These are phyloP conservation scores for Umbelopsis sp. DNA, from an alignment of 371 early-diverging fungal species.

Conservation along the genomic window DNA sequence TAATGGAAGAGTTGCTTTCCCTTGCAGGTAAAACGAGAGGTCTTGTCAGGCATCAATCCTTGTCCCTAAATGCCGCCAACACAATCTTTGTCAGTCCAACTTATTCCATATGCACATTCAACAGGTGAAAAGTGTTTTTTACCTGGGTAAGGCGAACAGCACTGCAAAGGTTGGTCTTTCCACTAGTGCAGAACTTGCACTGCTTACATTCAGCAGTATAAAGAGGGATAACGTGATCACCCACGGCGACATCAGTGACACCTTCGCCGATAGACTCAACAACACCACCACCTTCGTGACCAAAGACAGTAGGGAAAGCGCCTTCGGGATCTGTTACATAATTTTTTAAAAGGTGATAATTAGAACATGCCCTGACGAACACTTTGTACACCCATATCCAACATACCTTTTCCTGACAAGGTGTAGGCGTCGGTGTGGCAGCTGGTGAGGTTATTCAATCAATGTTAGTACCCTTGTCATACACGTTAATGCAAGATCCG, in stretches of 20 bases:
- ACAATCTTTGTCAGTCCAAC: not conserved
- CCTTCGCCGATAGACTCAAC: conserved; percentile 97
- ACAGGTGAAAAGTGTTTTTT: conserved; percentile 17
- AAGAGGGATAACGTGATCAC: conserved; percentile 96
- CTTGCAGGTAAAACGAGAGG: conserved; percentile 91
- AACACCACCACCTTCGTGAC: conserved; percentile 95
- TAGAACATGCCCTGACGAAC: not conserved
- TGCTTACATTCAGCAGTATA: conserved; percentile 92
- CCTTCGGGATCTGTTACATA: conserved; percentile 80
- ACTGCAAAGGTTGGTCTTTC: conserved; percentile 96
- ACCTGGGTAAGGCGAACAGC: conserved; percentile 89
- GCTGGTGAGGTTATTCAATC: conserved; percentile 28
- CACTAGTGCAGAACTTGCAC: conserved; percentile 95
- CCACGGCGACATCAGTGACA: conserved; percentile 86
- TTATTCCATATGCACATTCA: not conserved
- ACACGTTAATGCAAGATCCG: not conserved
- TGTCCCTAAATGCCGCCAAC: conserved; percentile 57
- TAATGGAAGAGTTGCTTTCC: conserved; percentile 90
- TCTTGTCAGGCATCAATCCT: conserved; percentile 95
- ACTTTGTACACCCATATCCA: conserved; percentile 23
- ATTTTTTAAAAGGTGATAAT: not conserved
- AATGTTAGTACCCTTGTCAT: not conserved
- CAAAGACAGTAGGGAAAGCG: conserved; percentile 90
- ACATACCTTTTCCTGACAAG: conserved; percentile 80
- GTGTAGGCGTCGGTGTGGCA: conserved; percentile 96